Evolutionary conservation across 768 basidiomycete species (phyloP), one percentile per base, ranked within the genome.

Genomic region (Phylloporus sp.): DNA sequence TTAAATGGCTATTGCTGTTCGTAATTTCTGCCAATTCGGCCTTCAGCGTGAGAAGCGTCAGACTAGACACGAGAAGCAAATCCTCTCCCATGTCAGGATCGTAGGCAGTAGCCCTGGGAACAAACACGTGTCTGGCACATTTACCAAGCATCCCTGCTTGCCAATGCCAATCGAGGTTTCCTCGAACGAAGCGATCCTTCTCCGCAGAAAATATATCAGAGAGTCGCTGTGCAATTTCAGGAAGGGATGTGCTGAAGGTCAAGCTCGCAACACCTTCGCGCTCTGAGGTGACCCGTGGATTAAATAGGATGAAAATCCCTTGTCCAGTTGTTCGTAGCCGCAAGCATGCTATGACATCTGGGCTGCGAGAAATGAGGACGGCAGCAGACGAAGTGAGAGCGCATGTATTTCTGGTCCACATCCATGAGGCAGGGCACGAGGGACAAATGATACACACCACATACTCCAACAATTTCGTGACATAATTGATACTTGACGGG

Each of bases 281-380:
- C 22, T 71, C 73, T 2, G 80, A 73, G 9, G 78, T 68, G 9
- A 72, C 73, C 59, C 82, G 81, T 4, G 82, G 81, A 62, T 84
- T 82, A 57, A 86, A 87, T 31, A 85, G 66, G 24, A 79, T 72
- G 61, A 80, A 85, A 23, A 82, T 59, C 38, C 70, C 65, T 29
- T 57, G 50, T 3, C 44, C 31, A 8, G 56, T 47, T 4, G 56
- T 59, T 9, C 44, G 53, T 27, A 74, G 43, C 36, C 67, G 71
- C 49, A 85, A 52, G 57, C 81, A 79, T 16, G 74, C 64, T 35
- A 86, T 50, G 32, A 84, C 81, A 56, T 85, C 78, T 1, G 84
- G 84, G 38, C 78, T 77, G 13, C 81, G 80, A 4, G 82, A 81
- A 53, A 86, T 74, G 35, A 85, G 65, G 24, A 47, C 72, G 70